Conservation (phyloP, 495 filamentous ascomycete species). For the Penicillium malachiteum region DNA sequence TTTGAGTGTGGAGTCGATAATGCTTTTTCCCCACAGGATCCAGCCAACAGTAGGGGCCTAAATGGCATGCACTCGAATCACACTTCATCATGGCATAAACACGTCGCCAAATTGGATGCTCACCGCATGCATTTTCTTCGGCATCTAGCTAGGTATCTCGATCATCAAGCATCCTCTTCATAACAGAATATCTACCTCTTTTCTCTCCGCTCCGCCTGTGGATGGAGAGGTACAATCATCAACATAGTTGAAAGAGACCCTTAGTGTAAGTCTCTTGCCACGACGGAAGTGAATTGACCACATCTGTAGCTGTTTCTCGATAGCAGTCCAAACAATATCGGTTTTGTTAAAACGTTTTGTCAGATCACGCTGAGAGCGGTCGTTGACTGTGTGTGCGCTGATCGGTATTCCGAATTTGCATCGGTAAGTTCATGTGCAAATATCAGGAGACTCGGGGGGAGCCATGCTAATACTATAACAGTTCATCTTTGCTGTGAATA, state of each 20-base stretch:
- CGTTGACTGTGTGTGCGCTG: conserved; percentile 38
- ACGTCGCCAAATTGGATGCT: conserved; percentile 20
- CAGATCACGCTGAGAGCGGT: no score
- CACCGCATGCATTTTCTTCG: conserved; percentile 14
- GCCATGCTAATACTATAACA: conserved; percentile 10
- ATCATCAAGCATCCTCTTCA: no score
- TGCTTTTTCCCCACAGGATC: conserved; percentile 28
- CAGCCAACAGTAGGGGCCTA: conserved; percentile 27
- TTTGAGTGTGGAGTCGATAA: conserved; percentile 17
- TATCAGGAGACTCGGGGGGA: neutral
- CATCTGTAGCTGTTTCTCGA: conserved; percentile 4
- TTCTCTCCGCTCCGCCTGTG: no score
- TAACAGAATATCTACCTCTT: no score
- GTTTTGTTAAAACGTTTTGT: no score
- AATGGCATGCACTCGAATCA: conserved; percentile 20
- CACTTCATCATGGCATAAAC: conserved; percentile 30
- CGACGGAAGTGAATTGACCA: conserved; percentile 4
- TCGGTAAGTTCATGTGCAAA: conserved; percentile 17
- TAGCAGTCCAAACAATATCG: conserved; percentile 4
- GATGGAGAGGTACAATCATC: neutral
- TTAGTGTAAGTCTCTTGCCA: conserved; percentile 15
- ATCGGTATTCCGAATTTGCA: conserved; percentile 39
- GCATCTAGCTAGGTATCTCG: no score
- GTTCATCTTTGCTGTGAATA: conserved; percentile 42
- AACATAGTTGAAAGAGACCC: conserved; percentile 12